A percentile compares a stretch with the other conserved stretches of the same genome.
Conservation (phyloP, 1,139 yeast genomes). For the Saccharomyces hybrid region DNA sequence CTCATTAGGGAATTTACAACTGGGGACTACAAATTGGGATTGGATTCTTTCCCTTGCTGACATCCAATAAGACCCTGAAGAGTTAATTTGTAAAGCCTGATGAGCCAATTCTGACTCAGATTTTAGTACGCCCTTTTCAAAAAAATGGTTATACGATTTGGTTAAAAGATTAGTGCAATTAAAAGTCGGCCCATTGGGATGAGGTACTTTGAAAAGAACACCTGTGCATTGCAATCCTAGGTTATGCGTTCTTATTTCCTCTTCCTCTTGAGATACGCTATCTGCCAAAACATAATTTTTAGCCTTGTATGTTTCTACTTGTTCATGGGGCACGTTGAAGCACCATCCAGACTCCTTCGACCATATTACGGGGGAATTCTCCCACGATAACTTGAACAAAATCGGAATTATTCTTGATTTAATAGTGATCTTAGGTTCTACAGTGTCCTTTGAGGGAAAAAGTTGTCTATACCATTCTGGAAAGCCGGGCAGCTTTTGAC, state of each 20-base stretch:
- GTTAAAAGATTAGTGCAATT: slow-evolving; percentile 77
- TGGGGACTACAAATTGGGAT: slow-evolving; percentile 76
- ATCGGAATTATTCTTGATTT: slow-evolving; percentile 73
- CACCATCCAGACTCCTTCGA: slow-evolving; percentile 81
- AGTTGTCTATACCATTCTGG: slow-evolving; percentile 91
- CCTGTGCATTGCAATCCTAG: slow-evolving; percentile 6
- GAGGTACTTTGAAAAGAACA: slow-evolving; percentile 67
- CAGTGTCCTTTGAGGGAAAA: slow-evolving; percentile 41
- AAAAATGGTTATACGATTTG: slow-evolving; percentile 61
- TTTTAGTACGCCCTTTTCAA: slow-evolving; percentile 65
- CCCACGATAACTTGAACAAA: slow-evolving; percentile 76
- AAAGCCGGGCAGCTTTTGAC: slow-evolving; percentile 78
- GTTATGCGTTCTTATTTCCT: slow-evolving; percentile 5
- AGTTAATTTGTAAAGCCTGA: slow-evolving; percentile 68
- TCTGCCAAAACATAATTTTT: slow-evolving; percentile 44
- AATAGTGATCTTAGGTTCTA: slow-evolving; percentile 52
- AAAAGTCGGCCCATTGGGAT: slow-evolving; percentile 72
- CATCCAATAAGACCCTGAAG: slow-evolving; percentile 87
- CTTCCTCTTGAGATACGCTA: slow-evolving; percentile 13
- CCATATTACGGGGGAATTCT: slow-evolving; percentile 77
- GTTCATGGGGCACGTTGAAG: slow-evolving; percentile 47
- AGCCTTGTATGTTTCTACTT: slow-evolving; percentile 36
- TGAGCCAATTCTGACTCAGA: slow-evolving; percentile 69
- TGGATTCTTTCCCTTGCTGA: slow-evolving; percentile 78
- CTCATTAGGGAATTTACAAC: slow-evolving; percentile 25